Conservation (phyloP, 805 yeast genomes). For the Spathaspora sp. region DNA sequence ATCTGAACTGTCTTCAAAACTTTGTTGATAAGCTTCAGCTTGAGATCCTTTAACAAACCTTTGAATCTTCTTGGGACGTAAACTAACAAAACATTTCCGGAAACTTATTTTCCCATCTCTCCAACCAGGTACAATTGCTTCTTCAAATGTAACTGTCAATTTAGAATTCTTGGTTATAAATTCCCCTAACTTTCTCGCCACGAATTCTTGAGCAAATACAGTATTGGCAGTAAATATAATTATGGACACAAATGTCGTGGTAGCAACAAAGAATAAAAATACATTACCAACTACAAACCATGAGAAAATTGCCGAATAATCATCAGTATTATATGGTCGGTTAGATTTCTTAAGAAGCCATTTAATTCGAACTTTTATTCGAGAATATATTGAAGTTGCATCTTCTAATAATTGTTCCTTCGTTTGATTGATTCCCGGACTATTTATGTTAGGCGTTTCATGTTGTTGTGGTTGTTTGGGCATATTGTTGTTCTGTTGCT, state of each 20-base stretch:
- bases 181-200: conserved; percentile 80
- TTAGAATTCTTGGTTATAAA: conserved; percentile 80
- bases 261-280: conserved; percentile 72
- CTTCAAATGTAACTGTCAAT: conserved; percentile 81
- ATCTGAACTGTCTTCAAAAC: conserved; percentile 19
- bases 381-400: conserved; percentile 25
- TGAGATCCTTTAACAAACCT: conserved; percentile 70
- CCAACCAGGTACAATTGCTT: conserved; percentile 95
- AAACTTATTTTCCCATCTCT: conserved; percentile 80
- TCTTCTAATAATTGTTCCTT: conserved; percentile 22
- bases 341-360: conserved; percentile 76
- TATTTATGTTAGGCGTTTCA: not conserved
- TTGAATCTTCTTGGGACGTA: conserved; percentile 63
- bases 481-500: not conserved
- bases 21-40: conserved; percentile 62
- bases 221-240: conserved; percentile 76
- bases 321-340: conserved; percentile 90
- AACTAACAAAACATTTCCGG: conserved; percentile 79
- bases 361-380: conserved; percentile 42
- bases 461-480: not conserved
- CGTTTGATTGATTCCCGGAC: conserved; percentile 5
- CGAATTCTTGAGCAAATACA: conserved; percentile 82
- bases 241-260: conserved; percentile 88
- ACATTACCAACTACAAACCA: conserved; percentile 91
- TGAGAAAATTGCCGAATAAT: conserved; percentile 82